These are phyloP conservation scores for Ustilago tritici DNA, from an alignment of 1,284 basidiomycete species.

Conservation along the genomic window DNA sequence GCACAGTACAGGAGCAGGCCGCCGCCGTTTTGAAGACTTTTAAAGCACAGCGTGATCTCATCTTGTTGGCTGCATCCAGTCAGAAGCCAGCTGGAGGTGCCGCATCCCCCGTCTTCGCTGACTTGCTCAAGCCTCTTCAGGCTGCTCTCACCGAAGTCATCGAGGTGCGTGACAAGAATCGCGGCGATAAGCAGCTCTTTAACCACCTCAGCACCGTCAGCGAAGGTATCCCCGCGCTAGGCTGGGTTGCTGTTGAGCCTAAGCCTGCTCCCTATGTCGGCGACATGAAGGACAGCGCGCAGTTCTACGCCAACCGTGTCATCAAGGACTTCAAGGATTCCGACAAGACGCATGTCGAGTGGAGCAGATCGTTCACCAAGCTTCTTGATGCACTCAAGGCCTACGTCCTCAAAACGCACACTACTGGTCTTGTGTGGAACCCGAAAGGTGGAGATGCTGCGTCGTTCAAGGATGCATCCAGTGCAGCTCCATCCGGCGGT, in stretches of 20 bases:
- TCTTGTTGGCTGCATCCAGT: constrained; percentile 80
- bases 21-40: constrained; percentile 79
- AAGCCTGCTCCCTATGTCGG: constrained; percentile 86
- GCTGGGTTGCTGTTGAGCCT: constrained; percentile 86
- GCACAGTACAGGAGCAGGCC: constrained; percentile 77
- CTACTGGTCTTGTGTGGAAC: constrained; percentile 91
- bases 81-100: constrained; percentile 76
- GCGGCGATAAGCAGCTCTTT: constrained; percentile 84
- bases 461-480: constrained; percentile 43
- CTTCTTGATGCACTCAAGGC: constrained; percentile 83
- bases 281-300: constrained; percentile 87
- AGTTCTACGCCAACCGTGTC: constrained; percentile 91
- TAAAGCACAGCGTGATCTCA: constrained; percentile 77
- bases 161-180: constrained; percentile 83
- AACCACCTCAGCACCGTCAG: constrained; percentile 84
- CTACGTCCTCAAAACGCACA: constrained; percentile 88
- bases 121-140: constrained; percentile 80
- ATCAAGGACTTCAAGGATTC: constrained; percentile 90
- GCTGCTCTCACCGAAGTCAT: constrained; percentile 81
- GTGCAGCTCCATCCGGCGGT: constrained; percentile 74
- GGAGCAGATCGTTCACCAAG: constrained; percentile 81
- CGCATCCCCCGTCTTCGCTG: constrained; percentile 75
- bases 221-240: constrained; percentile 85
- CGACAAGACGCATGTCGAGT: constrained; percentile 87
- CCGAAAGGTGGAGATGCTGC: constrained; percentile 70